A percentile compares a stretch with the other conserved stretches of the same genome.
Evolutionary conservation across 345 rosid species (phyloP).

Genomic region (Cochlearia excelsa): DNA sequence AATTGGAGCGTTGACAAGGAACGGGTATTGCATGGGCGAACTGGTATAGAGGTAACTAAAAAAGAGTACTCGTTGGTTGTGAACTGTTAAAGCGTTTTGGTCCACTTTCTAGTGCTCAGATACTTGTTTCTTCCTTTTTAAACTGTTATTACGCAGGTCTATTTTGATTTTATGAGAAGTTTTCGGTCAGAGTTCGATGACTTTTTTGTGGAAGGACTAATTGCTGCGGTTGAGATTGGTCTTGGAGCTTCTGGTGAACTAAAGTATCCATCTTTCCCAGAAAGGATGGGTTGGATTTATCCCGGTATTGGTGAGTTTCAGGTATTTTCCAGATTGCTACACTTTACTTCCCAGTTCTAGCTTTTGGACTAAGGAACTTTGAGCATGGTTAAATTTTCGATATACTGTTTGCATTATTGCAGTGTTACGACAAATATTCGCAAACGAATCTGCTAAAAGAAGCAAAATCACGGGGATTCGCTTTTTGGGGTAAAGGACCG

Average conservation of each 20-base stretch:
- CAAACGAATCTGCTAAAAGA: slow-evolving; percentile 64
- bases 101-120: background rate
- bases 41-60: slow-evolving; percentile 74
- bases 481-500: slow-evolving; percentile 87
- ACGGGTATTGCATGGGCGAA: slow-evolving; percentile 82
- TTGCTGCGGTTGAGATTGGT: slow-evolving; percentile 81
- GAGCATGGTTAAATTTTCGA: background rate
- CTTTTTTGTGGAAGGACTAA: slow-evolving; percentile 62
- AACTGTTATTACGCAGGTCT: slow-evolving; percentile 52
- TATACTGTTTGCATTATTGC: slow-evolving; percentile 20
- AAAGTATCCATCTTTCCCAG: slow-evolving; percentile 79
- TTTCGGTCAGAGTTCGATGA: slow-evolving; percentile 86
- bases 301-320: slow-evolving; percentile 99
- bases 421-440: slow-evolving; percentile 90
- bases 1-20: slow-evolving; percentile 93
- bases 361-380: slow-evolving; percentile 9
- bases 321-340: slow-evolving; percentile 47
- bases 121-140: slow-evolving; percentile 8
- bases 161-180: slow-evolving; percentile 97
- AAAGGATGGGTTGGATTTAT: slow-evolving; percentile 88
- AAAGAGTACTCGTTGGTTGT: background rate
- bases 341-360: slow-evolving; percentile 13
- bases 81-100: background rate
- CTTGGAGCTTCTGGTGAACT: slow-evolving; percentile 90
- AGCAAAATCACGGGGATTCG: slow-evolving; percentile 74